These are phyloP conservation scores for Aureobasidium lini DNA, from an alignment of 2,329 filamentous ascomycete species.

Conservation along the genomic window DNA sequence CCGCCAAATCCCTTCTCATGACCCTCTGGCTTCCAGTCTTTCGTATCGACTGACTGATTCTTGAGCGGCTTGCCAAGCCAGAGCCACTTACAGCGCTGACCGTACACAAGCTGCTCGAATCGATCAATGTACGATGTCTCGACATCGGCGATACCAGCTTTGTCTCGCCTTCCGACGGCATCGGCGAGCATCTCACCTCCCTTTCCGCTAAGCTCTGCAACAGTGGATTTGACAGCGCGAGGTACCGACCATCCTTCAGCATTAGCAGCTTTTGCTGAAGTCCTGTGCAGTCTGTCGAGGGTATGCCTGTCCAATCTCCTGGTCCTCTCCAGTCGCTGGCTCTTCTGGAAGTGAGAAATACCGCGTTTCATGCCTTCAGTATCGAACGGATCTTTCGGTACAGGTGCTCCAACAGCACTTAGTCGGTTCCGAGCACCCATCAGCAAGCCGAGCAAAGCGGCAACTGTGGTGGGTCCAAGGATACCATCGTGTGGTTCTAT, in stretches of 20 bases:
- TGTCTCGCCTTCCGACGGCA: constrained; percentile 78
- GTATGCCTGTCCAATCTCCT: constrained; percentile 77
- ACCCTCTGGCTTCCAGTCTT: constrained; percentile 52
- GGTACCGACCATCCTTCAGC: constrained; percentile 90
- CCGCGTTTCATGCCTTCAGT: constrained; percentile 73
- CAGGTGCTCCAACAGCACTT: constrained; percentile 73
- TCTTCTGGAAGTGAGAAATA: constrained; percentile 83
- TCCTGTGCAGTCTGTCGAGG: constrained; percentile 68
- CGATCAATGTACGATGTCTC: constrained; percentile 85
- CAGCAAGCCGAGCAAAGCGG: constrained; percentile 76
- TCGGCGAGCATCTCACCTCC: constrained; percentile 90
- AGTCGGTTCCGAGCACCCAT: constrained; percentile 87
- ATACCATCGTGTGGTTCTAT: constrained; percentile 89
- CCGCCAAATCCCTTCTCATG: constrained; percentile 36
- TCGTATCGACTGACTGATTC: constrained; percentile 24
- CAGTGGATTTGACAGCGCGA: constrained; percentile 87
- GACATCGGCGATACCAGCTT: constrained; percentile 82
- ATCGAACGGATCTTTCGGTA: constrained; percentile 88
- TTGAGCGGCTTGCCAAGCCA: constrained; percentile 88
- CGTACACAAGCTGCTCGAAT: constrained; percentile 69
- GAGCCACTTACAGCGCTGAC: constrained; percentile 83
- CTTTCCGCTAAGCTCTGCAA: constrained; percentile 88
- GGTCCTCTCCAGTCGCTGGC: constrained; percentile 70
- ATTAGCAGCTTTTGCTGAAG: constrained; percentile 83
- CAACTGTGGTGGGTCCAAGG: constrained; percentile 82